Evolutionary conservation across 1,139 yeast species (phyloP), one percentile per base, ranked within the genome.

Genomic region (Saccharomycopsis hybrid): DNA sequence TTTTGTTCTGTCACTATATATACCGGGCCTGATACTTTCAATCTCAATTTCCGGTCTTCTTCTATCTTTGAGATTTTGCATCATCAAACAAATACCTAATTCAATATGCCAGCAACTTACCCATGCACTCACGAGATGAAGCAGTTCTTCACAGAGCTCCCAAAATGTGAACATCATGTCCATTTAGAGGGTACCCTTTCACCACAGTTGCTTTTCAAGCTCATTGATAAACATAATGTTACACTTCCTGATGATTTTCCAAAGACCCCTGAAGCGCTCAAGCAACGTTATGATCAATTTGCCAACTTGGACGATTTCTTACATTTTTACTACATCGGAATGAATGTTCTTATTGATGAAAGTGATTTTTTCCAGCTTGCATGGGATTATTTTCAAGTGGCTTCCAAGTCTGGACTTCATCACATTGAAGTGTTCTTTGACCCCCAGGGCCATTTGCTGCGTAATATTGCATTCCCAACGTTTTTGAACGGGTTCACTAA

Each of bases 121-220:
- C 18, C 9, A 24, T 36, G 39, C 24, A 13, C 7, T 24, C 24
- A 36, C 24, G 24, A 33, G 5, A 43, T 43, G 44, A 28, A n/a
- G 27, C 43, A 61, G 46, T 85, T 84, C 64, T 72, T 85, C 50
- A 68, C 65, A 41, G 88, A 82, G 56, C 68, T 85, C 44, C 92
- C 94, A 51, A 85, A 85, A 64, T 85, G 92, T 70, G 94, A 85
- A 64, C 92, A 85, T 61, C 94, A 85, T 60, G 77, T 85, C 50
- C 94, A 85, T 64, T 65, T 85, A 48, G 94, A 85, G 69, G 95
- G 95, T 37, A 85, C 94, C 35, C 65, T 85, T 52, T 87, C 82
- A 57, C 94, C 94, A 9, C 76, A 76, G 43, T 70, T 85, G 38
- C 68, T 85, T 53, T 82, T 84, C 65, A 76, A 78, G 53, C 68